phyloP scores from a whole-genome alignment of 1,284 basidiomycete genomes.

The Bjerkandera adusta region DNA sequence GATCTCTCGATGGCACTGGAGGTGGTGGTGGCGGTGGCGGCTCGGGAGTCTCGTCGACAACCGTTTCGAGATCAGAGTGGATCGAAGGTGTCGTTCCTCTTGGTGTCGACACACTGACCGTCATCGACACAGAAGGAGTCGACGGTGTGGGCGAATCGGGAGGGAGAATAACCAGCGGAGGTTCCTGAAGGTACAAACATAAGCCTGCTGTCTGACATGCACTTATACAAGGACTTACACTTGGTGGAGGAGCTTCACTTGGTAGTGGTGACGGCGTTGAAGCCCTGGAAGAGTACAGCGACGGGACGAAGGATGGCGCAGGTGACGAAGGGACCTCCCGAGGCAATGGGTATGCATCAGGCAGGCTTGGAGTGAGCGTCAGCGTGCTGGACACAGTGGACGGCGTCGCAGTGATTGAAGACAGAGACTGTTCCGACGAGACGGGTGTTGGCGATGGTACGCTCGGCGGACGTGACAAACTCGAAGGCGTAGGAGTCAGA shows the following conservation, averaged over 20 bases:
- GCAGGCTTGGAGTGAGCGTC: not conserved
- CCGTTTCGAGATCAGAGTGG: slow-evolving; percentile 51
- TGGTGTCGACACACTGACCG: slow-evolving; percentile 63
- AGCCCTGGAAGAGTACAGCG: not conserved
- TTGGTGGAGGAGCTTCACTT: slow-evolving; percentile 17
- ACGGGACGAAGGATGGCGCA: not conserved
- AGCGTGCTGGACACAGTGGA: not conserved
- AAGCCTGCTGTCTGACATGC: slow-evolving; percentile 1
- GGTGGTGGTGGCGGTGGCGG: slow-evolving; percentile 25
- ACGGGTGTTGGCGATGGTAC: slow-evolving; percentile 27
- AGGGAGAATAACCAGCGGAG: slow-evolving; percentile 34
- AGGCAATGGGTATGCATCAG: not conserved
- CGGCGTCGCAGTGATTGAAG: slow-evolving; percentile 16
- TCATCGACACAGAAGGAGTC: slow-evolving; percentile 42
- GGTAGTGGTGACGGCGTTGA: not conserved
- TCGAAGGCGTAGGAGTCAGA: slow-evolving; percentile 21
- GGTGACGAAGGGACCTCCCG: slow-evolving; percentile 1
- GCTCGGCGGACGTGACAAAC: slow-evolving; percentile 27
- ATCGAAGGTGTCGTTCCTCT: slow-evolving; percentile 58
- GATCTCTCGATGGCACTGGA: slow-evolving; percentile 46
- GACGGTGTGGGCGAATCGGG: slow-evolving; percentile 36
- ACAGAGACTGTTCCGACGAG: slow-evolving; percentile 25
- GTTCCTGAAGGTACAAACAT: slow-evolving; percentile 25
- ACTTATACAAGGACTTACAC: slow-evolving; percentile 32
- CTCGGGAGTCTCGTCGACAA: slow-evolving; percentile 34